Percentiles rank a stretch among this genome's conserved stretches.
Evolutionary conservation across 1,284 basidiomycete species (phyloP).

Genomic region (Mycena citricolor): DNA sequence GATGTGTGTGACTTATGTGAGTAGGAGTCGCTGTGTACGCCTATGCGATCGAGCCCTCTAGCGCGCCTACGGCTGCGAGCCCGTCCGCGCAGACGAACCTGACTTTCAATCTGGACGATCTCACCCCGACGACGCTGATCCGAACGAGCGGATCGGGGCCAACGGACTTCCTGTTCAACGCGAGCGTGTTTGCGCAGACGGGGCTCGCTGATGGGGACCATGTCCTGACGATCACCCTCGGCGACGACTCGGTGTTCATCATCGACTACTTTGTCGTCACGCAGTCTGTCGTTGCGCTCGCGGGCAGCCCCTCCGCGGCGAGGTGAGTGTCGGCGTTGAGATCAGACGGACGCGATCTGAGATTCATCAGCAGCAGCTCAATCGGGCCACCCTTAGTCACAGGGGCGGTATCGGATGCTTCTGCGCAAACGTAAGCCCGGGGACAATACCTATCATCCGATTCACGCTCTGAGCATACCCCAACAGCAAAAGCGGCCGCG

Average conservation of each 20-base stretch:
- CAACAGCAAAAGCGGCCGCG: slow-evolving; percentile 36
- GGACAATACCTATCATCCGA: neutral
- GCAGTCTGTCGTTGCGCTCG: slow-evolving; percentile 22
- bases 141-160: slow-evolving; percentile 25
- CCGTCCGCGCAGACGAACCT: slow-evolving; percentile 32
- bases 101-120: slow-evolving; percentile 12
- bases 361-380: neutral
- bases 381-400: slow-evolving; percentile 3
- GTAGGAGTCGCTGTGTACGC: slow-evolving; percentile 38
- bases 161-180: slow-evolving; percentile 28
- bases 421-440: neutral
- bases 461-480: neutral
- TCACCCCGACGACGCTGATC: slow-evolving; percentile 22
- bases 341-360: neutral
- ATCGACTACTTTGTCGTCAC: slow-evolving; percentile 52
- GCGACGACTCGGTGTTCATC: slow-evolving; percentile 45
- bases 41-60: slow-evolving; percentile 36
- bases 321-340: neutral
- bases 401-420: neutral
- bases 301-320: neutral
- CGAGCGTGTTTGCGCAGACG: slow-evolving; percentile 37
- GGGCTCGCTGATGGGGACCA: slow-evolving; percentile 42
- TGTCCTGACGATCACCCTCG: slow-evolving; percentile 43
- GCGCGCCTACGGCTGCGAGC: slow-evolving; percentile 11
- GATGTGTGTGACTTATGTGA: slow-evolving; percentile 10